Conservation (phyloP, 768 basidiomycete species). For the Termitomyces heimii region DNA sequence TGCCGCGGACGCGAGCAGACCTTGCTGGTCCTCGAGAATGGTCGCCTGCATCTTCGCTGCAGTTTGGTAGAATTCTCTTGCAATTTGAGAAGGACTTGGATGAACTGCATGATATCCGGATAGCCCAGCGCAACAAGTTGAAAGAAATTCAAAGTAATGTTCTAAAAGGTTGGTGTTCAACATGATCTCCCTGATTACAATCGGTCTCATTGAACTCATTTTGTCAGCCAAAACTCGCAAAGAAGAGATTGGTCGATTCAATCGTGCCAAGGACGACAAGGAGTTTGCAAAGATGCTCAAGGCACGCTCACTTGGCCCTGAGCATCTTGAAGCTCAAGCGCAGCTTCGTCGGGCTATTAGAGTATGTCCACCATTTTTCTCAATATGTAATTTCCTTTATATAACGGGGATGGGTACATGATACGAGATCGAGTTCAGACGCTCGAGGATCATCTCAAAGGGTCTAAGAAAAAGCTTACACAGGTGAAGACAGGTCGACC, state of each 20-base stretch:
- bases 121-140: constrained; percentile 25
- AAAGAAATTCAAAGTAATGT: constrained; percentile 59
- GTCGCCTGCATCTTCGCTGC: constrained; percentile 43
- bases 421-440: constrained; percentile 72
- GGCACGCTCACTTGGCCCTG: constrained; percentile 77
- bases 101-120: constrained; percentile 31
- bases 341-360: constrained; percentile 67
- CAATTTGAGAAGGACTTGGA: constrained; percentile 49
- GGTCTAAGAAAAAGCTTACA: constrained; percentile 63
- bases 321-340: constrained; percentile 79
- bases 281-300: constrained; percentile 75
- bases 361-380: constrained; percentile 34
- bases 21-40: constrained; percentile 45
- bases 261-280: constrained; percentile 70
- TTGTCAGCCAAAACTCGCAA: constrained; percentile 63
- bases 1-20: constrained; percentile 36
- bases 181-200: background rate
- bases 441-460: constrained; percentile 67
- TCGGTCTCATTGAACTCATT: constrained; percentile 22
- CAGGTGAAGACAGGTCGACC: constrained; percentile 58
- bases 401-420: constrained; percentile 31
- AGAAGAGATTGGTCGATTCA: constrained; percentile 79
- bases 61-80: constrained; percentile 44
- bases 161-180: constrained; percentile 47
- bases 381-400: background rate